Percentiles rank a stretch among this genome's conserved stretches.
phyloP scores from a whole-genome alignment of 441 rosid species.

The Dalechampia spathulata region DNA sequence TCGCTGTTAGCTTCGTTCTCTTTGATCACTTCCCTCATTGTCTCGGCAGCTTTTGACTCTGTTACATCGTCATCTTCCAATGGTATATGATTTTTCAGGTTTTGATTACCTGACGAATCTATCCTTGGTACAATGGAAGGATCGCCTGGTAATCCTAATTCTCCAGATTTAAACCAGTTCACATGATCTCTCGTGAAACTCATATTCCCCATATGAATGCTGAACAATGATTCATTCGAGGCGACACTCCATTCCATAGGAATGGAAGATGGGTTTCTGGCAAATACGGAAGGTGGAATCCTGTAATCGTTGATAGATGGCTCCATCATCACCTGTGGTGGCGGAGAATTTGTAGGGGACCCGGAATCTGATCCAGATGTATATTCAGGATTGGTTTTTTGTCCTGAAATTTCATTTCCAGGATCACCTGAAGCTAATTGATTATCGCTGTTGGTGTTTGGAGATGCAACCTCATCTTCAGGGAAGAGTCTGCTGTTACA shows the following conservation, averaged over 20 bases:
- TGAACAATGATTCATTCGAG: slow-evolving; percentile 81
- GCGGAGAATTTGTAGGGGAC: slow-evolving; percentile 30
- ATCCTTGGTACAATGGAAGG: slow-evolving; percentile 13
- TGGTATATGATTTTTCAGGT: too few species aligned
- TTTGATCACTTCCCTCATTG: slow-evolving; percentile 44
- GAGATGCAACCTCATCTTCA: background rate
- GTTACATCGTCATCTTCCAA: slow-evolving; percentile 27
- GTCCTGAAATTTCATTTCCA: background rate
- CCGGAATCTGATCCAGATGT: background rate
- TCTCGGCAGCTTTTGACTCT: slow-evolving; percentile 49
- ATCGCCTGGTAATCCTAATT: too few species aligned
- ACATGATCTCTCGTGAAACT: slow-evolving; percentile 50
- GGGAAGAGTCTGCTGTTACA: background rate
- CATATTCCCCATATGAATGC: slow-evolving; percentile 49
- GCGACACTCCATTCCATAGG: slow-evolving; percentile 67
- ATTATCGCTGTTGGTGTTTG: background rate
- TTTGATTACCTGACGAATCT: slow-evolving; percentile 29
- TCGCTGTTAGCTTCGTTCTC: slow-evolving; percentile 36
- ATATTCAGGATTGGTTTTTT: background rate
- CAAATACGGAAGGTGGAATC: slow-evolving; percentile 2
- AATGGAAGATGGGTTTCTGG: slow-evolving; percentile 57
- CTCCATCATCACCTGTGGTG: slow-evolving; percentile 50
- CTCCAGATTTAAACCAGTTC: slow-evolving; percentile 20
- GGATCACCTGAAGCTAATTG: too few species aligned
- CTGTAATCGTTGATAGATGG: slow-evolving; percentile 27